phyloP scores from a whole-genome alignment of 306 rosid species.

The Chamaecrista fasciculata region DNA sequence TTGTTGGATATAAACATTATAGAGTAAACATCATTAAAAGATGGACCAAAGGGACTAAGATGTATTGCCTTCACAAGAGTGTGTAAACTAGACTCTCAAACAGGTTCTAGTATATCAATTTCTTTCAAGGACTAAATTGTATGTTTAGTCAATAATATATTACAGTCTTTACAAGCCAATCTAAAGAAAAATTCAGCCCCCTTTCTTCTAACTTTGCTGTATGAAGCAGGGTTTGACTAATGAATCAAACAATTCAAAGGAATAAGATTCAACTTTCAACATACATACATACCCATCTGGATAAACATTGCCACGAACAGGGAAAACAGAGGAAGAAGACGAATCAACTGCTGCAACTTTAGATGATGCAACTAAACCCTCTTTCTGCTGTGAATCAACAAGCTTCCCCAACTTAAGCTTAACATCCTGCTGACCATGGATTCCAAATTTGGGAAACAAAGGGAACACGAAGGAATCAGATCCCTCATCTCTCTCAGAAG shows the following conservation, averaged over 20 bases:
- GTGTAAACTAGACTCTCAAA: too few relatives aligned
- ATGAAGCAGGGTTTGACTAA: conserved; percentile 5
- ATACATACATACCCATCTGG: conserved; percentile 89
- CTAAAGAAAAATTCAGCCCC: not conserved
- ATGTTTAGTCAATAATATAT: too few relatives aligned
- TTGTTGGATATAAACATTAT: conserved; percentile 6
- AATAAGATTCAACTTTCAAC: conserved; percentile 17
- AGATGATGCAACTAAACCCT: conserved; percentile 35
- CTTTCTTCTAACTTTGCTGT: not conserved
- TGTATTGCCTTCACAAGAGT: too few relatives aligned
- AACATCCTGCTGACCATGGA: conserved; percentile 38
- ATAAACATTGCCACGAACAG: conserved; percentile 63
- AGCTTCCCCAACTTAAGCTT: conserved; percentile 54
- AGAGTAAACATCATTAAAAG: too few relatives aligned
- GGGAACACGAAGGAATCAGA: conserved; percentile 50
- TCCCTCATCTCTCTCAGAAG: conserved; percentile 37
- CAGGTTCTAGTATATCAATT: too few relatives aligned
- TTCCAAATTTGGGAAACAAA: conserved; percentile 45
- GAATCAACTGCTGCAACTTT: conserved; percentile 36
- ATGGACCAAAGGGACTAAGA: too few relatives aligned
- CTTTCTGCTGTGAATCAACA: conserved; percentile 37
- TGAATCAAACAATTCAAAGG: conserved; percentile 11
- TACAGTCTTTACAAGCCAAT: too few relatives aligned
- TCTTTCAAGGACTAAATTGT: too few relatives aligned
- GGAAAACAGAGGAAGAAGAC: conserved; percentile 59